Evolutionary conservation across 192 early-diverging fungal genomes (phyloP).

Genomic region (Neocallimastix lanati): DNA sequence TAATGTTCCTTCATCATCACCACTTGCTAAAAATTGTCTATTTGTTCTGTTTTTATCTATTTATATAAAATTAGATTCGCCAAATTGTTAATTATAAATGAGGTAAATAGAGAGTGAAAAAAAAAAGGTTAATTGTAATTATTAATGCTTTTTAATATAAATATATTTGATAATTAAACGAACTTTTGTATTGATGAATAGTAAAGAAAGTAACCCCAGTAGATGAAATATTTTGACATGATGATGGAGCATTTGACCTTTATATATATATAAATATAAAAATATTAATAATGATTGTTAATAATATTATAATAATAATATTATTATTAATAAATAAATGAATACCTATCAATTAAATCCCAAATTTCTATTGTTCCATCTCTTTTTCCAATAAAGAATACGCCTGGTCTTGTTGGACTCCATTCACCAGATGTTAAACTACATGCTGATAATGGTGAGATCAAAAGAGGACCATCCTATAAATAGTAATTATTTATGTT

Average conservation of each 20-base stretch:
- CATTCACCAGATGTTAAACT: conserved; percentile 29
- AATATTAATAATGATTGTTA: too few species aligned
- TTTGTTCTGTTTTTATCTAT: conserved; percentile 7
- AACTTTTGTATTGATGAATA: conserved; percentile 25
- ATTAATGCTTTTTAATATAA: too few species aligned
- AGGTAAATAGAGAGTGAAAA: too few species aligned
- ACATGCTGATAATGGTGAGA: conserved; percentile 10
- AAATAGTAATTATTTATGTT: too few species aligned
- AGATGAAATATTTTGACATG: conserved; percentile 25
- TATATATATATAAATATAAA: neutral
- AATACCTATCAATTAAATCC: conserved; percentile 31
- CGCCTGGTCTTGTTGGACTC: conserved; percentile 41
- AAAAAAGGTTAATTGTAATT: too few species aligned
- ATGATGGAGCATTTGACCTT: conserved; percentile 23
- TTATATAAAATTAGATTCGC: too few species aligned
- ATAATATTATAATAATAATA: neutral
- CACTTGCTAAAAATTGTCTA: conserved; percentile 35
- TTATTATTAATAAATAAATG: neutral
- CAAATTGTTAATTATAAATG: too few species aligned
- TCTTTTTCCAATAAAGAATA: conserved; percentile 36
- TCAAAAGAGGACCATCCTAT: conserved; percentile 32
- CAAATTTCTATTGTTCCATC: conserved; percentile 41
- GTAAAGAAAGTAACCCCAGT: conserved; percentile 24
- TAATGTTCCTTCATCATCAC: conserved; percentile 42
- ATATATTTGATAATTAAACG: too few species aligned